Evolutionary conservation across 129 eudicot genomes (phyloP).

Genomic region (Tagetes patula): DNA sequence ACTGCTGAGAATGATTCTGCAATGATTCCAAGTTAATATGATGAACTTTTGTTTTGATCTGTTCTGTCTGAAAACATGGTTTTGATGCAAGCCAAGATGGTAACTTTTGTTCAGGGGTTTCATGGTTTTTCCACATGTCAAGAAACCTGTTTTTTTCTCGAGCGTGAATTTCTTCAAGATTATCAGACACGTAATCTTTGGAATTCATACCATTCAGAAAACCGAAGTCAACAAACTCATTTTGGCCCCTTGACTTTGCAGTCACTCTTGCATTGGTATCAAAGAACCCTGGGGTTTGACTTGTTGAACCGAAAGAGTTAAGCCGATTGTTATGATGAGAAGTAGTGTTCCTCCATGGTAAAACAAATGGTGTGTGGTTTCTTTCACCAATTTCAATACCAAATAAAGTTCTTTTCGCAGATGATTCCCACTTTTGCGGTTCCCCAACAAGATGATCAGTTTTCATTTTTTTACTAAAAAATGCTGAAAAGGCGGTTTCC

Average conservation of each 20-base stretch:
- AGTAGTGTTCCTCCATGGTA: conserved; percentile 34
- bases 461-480: conserved; percentile 21
- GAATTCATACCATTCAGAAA: conserved; percentile 17
- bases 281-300: conserved; percentile 32
- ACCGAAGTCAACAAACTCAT: conserved; percentile 24
- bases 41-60: conserved; percentile 31
- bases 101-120: conserved; percentile 32
- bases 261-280: conserved; percentile 24
- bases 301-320: conserved; percentile 27
- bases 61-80: conserved; percentile 29
- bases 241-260: conserved; percentile 19
- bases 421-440: conserved; percentile 29
- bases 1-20: conserved; percentile 59
- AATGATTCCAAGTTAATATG: conserved; percentile 57
- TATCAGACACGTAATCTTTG: conserved; percentile 10
- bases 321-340: conserved; percentile 28
- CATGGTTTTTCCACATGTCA: conserved; percentile 40
- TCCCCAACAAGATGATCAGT: conserved; percentile 25
- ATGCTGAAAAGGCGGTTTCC: conserved; percentile 24
- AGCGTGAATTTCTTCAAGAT: conserved; percentile 15
- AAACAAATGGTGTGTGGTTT: conserved; percentile 20
- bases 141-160: conserved; percentile 27
- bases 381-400: conserved; percentile 62
- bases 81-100: conserved; percentile 44
- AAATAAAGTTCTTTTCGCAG: conserved; percentile 56